Base-by-base conservation (phyloP, 371 early-diverging fungal genomes). In the Mortierella sp. region DNA sequence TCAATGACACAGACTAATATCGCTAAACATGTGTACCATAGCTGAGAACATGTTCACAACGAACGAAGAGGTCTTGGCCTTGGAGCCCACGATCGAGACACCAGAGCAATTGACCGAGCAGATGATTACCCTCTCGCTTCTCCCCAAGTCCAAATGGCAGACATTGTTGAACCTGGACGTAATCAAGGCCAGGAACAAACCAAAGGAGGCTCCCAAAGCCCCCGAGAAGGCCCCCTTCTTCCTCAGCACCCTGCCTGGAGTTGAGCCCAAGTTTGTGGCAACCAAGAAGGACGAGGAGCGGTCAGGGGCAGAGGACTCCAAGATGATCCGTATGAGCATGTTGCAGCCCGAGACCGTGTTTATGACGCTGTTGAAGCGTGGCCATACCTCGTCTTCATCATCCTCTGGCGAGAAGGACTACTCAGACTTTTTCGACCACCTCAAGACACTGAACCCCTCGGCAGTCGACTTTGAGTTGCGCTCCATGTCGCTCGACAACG, bases 211-310 rank as follows among this genome's bases (percentile, higher is more conserved):
- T 28, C 96, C 97, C 24, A 97, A 97, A 81, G 92, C 91, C 26
- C 96, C 97, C 40, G 98, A 96, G 82, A 90, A 92, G 72, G 96
- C 97, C 24, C 98, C 98, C 21, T 98, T 98, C 92, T 98, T 98
- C 90, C 88, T 98, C 82, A 94, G 95, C 14, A 95, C 97, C 0
- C 75, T 95, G 24, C 89, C 95, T 9, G 96, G 95, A 28, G 92
- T 93, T 5, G 89, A 91, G 55, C 92, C 94, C 51, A 91, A 92
- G 73, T 96, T 97, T 85, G 91, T 89, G 37, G 86, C 90, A 61
- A 76, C 80, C 43, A 76, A 86, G 75, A 76, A 89, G 73, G 79
- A 88, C 43, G 80, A 88, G 70, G 88, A 88, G 34, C 73, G 87
- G 4, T 79, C 77, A 28, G 73, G 73, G 61, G 37, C 51, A 8